Conservation (phyloP, 805 yeast genomes). For the Teunomyces panamensis region DNA sequence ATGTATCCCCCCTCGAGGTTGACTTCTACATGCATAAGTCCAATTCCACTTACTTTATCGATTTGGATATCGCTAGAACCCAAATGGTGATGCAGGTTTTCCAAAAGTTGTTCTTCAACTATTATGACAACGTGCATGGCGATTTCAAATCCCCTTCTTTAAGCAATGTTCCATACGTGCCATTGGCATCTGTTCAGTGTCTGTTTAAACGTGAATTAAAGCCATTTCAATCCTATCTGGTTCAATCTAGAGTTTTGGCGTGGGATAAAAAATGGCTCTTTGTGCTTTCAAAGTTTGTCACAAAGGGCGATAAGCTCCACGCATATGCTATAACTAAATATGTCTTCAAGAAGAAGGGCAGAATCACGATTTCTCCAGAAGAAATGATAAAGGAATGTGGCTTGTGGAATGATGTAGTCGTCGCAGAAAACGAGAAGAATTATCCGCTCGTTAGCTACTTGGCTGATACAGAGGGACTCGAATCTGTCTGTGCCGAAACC, state of each 20-base stretch:
- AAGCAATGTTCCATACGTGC: constrained; percentile 56
- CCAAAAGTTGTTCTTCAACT: constrained; percentile 51
- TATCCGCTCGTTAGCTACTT: constrained; percentile 37
- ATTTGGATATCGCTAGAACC: constrained; percentile 76
- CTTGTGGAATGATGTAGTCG: constrained; percentile 51
- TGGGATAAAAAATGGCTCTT: constrained; percentile 91
- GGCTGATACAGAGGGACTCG: constrained; percentile 1
- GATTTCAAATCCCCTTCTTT: constrained; percentile 26
- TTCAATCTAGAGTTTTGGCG: constrained; percentile 61
- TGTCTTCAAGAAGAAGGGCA: constrained; percentile 69
- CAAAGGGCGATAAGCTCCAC: constrained; percentile 34
- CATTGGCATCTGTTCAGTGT: constrained; percentile 71
- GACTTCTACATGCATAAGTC: constrained; percentile 87
- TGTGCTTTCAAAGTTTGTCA: constrained; percentile 60
- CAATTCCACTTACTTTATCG: constrained; percentile 80
- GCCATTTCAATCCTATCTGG: constrained; percentile 57
- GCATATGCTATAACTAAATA: constrained; percentile 72
- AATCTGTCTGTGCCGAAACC: not conserved
- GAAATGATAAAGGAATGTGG: constrained; percentile 58
- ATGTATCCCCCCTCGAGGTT: constrained; percentile 74
- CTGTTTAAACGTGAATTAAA: constrained; percentile 70
- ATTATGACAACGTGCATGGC: constrained; percentile 35
- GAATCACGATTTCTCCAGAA: constrained; percentile 69
- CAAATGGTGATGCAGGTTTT: constrained; percentile 56
- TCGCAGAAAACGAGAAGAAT: constrained; percentile 37